These are phyloP conservation scores for Candolleomyces efflorescens DNA, from an alignment of 768 basidiomycete species.

Conservation along the genomic window DNA sequence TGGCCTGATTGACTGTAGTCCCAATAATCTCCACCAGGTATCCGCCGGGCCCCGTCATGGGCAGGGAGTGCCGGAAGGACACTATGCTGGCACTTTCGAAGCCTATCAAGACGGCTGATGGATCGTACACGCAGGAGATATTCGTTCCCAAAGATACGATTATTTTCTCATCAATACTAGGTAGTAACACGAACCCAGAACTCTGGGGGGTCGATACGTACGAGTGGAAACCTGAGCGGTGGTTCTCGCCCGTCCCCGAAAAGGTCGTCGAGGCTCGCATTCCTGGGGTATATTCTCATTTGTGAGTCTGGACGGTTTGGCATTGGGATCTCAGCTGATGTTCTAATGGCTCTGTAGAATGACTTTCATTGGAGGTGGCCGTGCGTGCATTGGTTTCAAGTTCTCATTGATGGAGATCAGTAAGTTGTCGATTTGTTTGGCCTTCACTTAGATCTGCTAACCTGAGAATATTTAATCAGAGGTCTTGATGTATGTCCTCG, in stretches of 20 bases:
- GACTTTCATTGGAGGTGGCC: conserved; percentile 3
- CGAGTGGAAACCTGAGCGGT: conserved; percentile 42
- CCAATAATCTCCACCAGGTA: conserved; percentile 9
- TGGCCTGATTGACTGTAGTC: background rate
- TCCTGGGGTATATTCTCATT: conserved; percentile 17
- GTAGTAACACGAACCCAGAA: conserved; percentile 28
- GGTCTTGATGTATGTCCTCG: conserved; percentile 16
- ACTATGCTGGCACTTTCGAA: conserved; percentile 38
- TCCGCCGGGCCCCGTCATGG: conserved; percentile 18
- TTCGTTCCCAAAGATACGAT: conserved; percentile 37
- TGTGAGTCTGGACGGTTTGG: conserved; percentile 3
- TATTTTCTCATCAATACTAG: conserved; percentile 33
- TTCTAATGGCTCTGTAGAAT: background rate
- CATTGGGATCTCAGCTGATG: background rate
- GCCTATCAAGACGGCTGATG: conserved; percentile 35
- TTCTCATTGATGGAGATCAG: conserved; percentile 10
- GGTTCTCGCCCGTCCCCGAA: conserved; percentile 32
- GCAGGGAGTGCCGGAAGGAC: conserved; percentile 17
- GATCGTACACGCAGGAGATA: conserved; percentile 30
- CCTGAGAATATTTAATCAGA: conserved; percentile 10
- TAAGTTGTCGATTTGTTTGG: background rate
- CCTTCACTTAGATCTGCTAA: background rate
- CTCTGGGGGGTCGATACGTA: conserved; percentile 39
- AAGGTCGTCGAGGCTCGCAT: conserved; percentile 15
- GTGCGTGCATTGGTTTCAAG: conserved; percentile 8